Base-by-base conservation (phyloP, 192 early-diverging fungal genomes). In the Backusella westeae region DNA sequence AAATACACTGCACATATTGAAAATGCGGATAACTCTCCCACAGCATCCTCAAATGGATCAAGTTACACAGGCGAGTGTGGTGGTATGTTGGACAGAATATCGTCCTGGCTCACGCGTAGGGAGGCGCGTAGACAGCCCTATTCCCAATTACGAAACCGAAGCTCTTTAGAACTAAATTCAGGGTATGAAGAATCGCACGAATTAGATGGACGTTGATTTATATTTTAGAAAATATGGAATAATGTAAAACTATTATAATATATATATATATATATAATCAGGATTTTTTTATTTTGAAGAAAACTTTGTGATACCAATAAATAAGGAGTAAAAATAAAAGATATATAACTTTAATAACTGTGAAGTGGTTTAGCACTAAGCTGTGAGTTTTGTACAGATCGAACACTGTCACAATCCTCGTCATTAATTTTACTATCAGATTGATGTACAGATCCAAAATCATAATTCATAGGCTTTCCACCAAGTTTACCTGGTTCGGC, bases 1-100 rank as follows among this genome's bases (percentile, higher is more conserved):
- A 85, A 85, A 65, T 90, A 90, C 67, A 90, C 88, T 36, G 85
- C 83, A 21, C 77, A 78, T 29, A 87, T 81, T 8, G 87, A 89
- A 44, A 82, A 39, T 32, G 70, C 42, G 4, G 70, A 71, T 19
- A 44, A 14, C 6, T 44, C 42, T 26, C 29, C 42, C 6, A 71
- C 0, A 26, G 9, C 23, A 9, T 14, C 56, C 56, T 63, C 56
- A 26, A 63, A 29, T 14, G 21, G 23, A 63, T 29, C 41, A 46
- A 14, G 38, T 39, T 69, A 69, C 38, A 39, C 68, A 10, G 21
- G 36, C 12, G 68, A 69, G 35, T 69, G 68, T 39, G 68, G 68
- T 69, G 68, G 68, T 21, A 69, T 69, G n/a, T 39, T 69, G 34
- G 68, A 69, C 38, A 69, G 10, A 69, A n/a, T 69, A 23, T 41